Evolutionary conservation across 164 flowering plant genomes (phyloP), one percentile per base, ranked within the genome.

Genomic region (Vitis riparia): DNA sequence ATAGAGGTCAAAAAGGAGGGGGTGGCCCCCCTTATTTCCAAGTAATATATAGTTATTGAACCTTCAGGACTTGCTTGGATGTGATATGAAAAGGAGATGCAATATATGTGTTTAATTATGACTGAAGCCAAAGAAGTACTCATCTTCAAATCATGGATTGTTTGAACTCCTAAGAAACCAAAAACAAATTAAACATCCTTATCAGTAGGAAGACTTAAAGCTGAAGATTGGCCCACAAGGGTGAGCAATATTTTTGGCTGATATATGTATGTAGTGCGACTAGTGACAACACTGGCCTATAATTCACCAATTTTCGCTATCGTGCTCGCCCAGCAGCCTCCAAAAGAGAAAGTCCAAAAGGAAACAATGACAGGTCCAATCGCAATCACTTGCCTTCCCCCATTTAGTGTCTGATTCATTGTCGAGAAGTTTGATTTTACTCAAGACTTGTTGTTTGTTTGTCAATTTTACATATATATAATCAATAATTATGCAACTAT

Each of bases 281-380:
- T 12, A 65, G 52, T 65, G 58, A 65, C 58, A 65, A 63, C 55
- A 63, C 66, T 37, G 44, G 7, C 44, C 44, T 37, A 37, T 37
- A 37, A 37, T 37, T 37, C 44, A 37, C 44, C 44, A 3, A 37
- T 37, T 37, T 37, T 30, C 13, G 0, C 30, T 55, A 15, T 48
- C 51, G 63, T 68, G 63, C 23, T 64, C 11, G 5, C 11, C 51
- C 30, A 27, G 66, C 68, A 71, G 68, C 74, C 74, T 71, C 74
- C 68, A 48, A 56, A 58, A 14, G 63, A 64, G 74, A 71, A 71
- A 64, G 56, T 71, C 68, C 63, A 57, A 62, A 52, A 55, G 9
- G 7, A 37, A 37, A 37, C 44, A 71, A 37, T 5, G 74, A 68
- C 65, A 3, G 47, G 59, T 56, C 59, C 59, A 2, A 14, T 12